Evolutionary conservation across 2,329 filamentous ascomycete species (phyloP).

Genomic region (Scopulariopsis brevicaulis): DNA sequence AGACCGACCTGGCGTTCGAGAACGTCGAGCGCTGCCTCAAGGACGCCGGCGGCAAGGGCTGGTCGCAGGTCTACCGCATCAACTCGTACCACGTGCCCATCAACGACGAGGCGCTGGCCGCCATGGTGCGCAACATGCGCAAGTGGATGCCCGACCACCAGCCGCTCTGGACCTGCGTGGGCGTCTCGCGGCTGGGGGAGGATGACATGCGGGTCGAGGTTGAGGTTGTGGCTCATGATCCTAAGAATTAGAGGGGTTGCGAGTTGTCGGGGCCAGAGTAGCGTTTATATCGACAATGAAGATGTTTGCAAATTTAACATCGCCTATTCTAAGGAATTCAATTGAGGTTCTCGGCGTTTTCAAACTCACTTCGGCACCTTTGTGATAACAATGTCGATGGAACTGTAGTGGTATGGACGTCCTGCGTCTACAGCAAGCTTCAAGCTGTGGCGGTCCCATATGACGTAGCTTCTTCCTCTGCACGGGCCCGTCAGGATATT

Average conservation of each 20-base stretch:
- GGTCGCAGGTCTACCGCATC: conserved; percentile 40
- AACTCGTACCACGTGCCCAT: conserved; percentile 31
- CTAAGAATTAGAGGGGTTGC: conserved; percentile 17
- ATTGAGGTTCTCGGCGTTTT: no score
- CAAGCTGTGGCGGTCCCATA: no score
- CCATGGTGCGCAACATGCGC: conserved; percentile 33
- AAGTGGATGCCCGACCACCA: conserved; percentile 39
- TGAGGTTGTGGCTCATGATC: conserved; percentile 38
- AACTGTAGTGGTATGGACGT: no score
- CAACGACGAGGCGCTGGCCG: conserved; percentile 22
- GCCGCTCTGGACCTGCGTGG: conserved; percentile 42
- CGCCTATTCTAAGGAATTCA: no score
- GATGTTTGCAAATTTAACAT: no score
- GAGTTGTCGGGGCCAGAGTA: no score
- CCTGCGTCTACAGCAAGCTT: no score
- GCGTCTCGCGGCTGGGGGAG: conserved; percentile 32
- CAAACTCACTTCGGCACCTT: no score
- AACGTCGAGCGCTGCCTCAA: conserved; percentile 42
- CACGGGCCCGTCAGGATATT: no score
- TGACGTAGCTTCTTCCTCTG: no score
- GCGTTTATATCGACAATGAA: no score
- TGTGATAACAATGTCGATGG: no score
- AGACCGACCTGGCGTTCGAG: conserved; percentile 40
- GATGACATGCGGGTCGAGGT: conserved; percentile 47
- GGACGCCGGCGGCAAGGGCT: conserved; percentile 42